Conservation (phyloP, 768 basidiomycete species). For the Lentinula edodes region DNA sequence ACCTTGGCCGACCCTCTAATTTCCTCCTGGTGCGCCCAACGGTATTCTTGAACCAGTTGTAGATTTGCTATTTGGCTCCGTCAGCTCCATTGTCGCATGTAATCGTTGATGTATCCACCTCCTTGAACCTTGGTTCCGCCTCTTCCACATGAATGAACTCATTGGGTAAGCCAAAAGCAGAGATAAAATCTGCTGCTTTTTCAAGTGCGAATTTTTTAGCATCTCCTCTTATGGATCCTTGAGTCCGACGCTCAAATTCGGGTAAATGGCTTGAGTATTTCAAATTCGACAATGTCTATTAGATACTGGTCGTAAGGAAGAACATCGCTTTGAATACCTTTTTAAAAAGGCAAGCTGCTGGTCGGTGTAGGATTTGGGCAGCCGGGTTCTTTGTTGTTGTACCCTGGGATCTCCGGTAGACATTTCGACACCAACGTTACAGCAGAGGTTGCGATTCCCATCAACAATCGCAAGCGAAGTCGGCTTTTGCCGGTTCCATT, state of each 20-base stretch:
- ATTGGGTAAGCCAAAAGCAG: constrained; percentile 47
- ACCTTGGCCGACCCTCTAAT: constrained; percentile 47
- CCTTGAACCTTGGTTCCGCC: constrained; percentile 54
- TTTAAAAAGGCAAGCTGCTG: constrained; percentile 56
- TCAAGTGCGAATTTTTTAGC: constrained; percentile 67
- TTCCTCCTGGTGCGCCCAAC: constrained; percentile 56
- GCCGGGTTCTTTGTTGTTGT: constrained; percentile 44
- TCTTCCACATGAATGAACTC: constrained; percentile 47
- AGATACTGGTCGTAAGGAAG: constrained; percentile 7
- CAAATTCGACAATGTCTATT: neutral
- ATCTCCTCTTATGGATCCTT: constrained; percentile 58
- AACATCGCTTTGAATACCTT: constrained; percentile 26
- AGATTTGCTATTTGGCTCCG: constrained; percentile 47
- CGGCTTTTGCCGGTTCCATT: constrained; percentile 5
- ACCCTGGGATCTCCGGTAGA: constrained; percentile 54
- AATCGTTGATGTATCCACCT: constrained; percentile 31
- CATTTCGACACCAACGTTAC: constrained; percentile 4
- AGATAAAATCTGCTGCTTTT: constrained; percentile 55
- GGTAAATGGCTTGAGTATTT: constrained; percentile 30
- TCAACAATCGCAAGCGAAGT: constrained; percentile 5
- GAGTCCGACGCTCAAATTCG: constrained; percentile 56
- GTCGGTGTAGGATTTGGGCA: constrained; percentile 60
- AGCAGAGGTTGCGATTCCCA: neutral
- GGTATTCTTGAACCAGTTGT: constrained; percentile 73
- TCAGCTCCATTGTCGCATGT: constrained; percentile 6